Evolutionary conservation across 208 protist species (phyloP), one percentile per base, ranked within the genome.

Genomic region (Acanthamoeba lenticulata): DNA sequence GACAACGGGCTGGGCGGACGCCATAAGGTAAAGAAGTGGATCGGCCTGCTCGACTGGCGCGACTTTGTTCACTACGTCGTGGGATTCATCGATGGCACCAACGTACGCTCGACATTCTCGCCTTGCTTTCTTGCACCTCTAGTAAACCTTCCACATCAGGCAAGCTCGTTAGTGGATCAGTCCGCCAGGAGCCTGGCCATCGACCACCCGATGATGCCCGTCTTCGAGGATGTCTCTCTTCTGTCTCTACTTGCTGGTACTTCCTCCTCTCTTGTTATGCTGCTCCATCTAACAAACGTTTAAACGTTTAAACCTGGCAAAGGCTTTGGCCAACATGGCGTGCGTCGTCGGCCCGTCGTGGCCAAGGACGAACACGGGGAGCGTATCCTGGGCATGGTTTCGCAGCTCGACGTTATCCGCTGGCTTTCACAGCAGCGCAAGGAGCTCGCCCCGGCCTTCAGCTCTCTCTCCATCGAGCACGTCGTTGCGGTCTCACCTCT

Each of bases 11-110:
- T 40, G 21, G 65, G 32, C 11, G 65, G 36, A 9, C 15, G 29
- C 17, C 0, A 21, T 21, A 38, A 44, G 40, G 21, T 38, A 47
- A 44, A 52, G 47, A 62, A 86, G 47, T 91, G 36, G 32, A 34
- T 91, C 17, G 85, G 85, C 0, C 85, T 91, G 29, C 29, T 91
- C 24, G 85, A 91, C 57, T 91, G 85, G 85, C 29, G 42, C 36
- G 85, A 69, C 57, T 69, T 91, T 40, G 85, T 69, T 13, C 24
- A 21, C 52, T 69, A 91, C 85, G 52, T 91, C 13, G 24, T 91
- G 21, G 6, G 38, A 21, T 47, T 91, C 38, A 0, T 91, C 1
- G 85, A 72, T 19, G 42, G 38, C 24, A 29, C 65, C 36, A 29
- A 72, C 17, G 55, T 47, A 32, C 47, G 72, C 44, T 60, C 21